Evolutionary conservation across 2,329 filamentous ascomycete species (phyloP).

Genomic region (Aspergillus ruber): DNA sequence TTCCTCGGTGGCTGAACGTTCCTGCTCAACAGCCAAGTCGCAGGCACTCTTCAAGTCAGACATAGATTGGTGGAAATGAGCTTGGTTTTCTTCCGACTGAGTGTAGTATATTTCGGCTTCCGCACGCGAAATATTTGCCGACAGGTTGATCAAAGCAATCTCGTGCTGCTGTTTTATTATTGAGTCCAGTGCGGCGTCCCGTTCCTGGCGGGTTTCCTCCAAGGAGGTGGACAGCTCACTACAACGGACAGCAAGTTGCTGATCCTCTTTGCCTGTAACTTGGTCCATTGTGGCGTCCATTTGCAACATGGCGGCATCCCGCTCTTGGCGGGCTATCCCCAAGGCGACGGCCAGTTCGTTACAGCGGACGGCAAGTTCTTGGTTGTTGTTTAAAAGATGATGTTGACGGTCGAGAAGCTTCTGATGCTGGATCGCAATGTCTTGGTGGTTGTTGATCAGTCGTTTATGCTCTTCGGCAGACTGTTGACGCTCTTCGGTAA

Average conservation of each 20-base stretch:
- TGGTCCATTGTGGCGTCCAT: not conserved
- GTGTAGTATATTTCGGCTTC: conserved; percentile 4
- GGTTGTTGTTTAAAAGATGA: not conserved
- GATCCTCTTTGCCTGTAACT: too few relatives aligned
- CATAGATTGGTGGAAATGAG: conserved; percentile 3
- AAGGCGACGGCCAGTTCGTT: too few relatives aligned
- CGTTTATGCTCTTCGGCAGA: not conserved
- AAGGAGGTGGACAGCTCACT: not conserved
- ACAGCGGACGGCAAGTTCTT: not conserved
- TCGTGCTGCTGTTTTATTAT: conserved; percentile 1
- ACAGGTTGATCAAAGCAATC: not conserved
- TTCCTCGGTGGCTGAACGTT: not conserved
- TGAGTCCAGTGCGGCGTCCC: not conserved
- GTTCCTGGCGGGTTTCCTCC: conserved; percentile 3
- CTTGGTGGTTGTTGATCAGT: not conserved
- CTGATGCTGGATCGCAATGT: not conserved
- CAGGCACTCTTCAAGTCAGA: conserved; percentile 4
- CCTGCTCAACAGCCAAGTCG: conserved; percentile 5
- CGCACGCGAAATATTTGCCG: not conserved
- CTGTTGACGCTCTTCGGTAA: not conserved
- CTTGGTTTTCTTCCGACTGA: not conserved
- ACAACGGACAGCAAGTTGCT: not conserved
- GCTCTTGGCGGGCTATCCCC: conserved; percentile 1
- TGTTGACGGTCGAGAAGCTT: not conserved
- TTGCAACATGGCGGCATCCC: not conserved